These are phyloP conservation scores for Mycena polygramma DNA, from an alignment of 768 basidiomycete genomes.

Conservation along the genomic window DNA sequence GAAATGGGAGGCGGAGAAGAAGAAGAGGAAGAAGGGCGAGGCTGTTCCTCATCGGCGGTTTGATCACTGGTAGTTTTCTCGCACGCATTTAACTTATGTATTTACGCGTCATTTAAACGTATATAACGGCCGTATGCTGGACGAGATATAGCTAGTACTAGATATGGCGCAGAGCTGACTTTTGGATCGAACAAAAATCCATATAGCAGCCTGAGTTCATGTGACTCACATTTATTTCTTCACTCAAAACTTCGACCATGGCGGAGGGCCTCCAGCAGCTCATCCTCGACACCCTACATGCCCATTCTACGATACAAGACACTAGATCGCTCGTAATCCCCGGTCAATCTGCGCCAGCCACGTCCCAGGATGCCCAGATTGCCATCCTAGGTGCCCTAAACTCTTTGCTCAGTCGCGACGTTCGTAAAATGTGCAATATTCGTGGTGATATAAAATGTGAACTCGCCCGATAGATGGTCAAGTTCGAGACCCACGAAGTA, in stretches of 20 bases:
- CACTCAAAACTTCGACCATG: constrained; percentile 55
- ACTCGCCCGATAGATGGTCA: constrained; percentile 76
- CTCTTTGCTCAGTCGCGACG: constrained; percentile 89
- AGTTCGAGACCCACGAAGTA: constrained; percentile 83
- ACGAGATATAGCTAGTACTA: too few relatives aligned
- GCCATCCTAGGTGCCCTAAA: constrained; percentile 91
- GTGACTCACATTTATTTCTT: constrained; percentile 39
- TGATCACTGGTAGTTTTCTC: constrained; percentile 59
- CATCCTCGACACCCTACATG: constrained; percentile 79
- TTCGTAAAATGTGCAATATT: constrained; percentile 49
- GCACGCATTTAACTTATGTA: constrained; percentile 10
- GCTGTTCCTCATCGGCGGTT: constrained; percentile 57
- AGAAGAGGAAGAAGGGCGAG: constrained; percentile 57
- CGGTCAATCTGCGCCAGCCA: constrained; percentile 68
- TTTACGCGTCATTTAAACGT: background rate
- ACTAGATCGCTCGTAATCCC: constrained; percentile 78
- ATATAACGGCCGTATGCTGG: background rate
- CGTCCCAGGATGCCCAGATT: constrained; percentile 83
- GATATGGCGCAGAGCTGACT: too few relatives aligned
- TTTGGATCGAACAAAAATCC: too few relatives aligned
- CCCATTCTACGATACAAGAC: constrained; percentile 69
- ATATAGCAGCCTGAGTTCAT: constrained; percentile 3
- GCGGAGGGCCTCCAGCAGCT: constrained; percentile 86
- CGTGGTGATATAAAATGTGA: constrained; percentile 26
- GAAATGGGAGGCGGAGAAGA: constrained; percentile 89